A percentile compares a stretch with the other conserved stretches of the same genome.
Conservation (phyloP, 371 early-diverging fungal species). For the Synchytrium microbalum region DNA sequence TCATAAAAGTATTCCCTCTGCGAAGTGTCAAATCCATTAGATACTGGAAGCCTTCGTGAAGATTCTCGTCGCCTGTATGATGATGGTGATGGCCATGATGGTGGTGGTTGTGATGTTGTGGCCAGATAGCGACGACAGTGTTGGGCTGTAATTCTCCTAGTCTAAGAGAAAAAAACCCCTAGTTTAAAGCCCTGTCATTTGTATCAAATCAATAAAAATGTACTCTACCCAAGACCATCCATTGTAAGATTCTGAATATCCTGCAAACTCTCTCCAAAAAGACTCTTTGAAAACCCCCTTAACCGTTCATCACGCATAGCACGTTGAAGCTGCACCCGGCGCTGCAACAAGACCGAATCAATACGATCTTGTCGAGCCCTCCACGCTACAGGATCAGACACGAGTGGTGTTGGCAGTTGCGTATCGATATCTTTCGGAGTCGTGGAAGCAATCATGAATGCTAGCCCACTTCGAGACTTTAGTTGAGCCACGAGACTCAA, state of each 20-base stretch:
- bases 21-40: not conserved
- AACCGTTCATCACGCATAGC: not conserved
- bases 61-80: no score
- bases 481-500: not conserved
- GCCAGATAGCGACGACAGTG: not conserved
- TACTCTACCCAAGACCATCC: not conserved
- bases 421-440: not conserved
- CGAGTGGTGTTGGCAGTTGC: not conserved
- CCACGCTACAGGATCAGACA: not conserved
- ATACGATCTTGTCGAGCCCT: not conserved
- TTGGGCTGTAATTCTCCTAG: not conserved
- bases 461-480: conserved; percentile 1
- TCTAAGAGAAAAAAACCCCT: no score
- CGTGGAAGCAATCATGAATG: not conserved
- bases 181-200: no score
- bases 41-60: not conserved
- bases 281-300: not conserved
- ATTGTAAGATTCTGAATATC: not conserved
- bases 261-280: not conserved
- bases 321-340: not conserved
- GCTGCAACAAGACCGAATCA: not conserved
- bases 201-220: no score
- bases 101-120: not conserved
- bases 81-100: not conserved
- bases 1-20: not conserved